Evolutionary conservation across 2,329 filamentous ascomycete genomes (phyloP), one percentile per base, ranked within the genome.

Genomic region (Fusarium vanettenii): DNA sequence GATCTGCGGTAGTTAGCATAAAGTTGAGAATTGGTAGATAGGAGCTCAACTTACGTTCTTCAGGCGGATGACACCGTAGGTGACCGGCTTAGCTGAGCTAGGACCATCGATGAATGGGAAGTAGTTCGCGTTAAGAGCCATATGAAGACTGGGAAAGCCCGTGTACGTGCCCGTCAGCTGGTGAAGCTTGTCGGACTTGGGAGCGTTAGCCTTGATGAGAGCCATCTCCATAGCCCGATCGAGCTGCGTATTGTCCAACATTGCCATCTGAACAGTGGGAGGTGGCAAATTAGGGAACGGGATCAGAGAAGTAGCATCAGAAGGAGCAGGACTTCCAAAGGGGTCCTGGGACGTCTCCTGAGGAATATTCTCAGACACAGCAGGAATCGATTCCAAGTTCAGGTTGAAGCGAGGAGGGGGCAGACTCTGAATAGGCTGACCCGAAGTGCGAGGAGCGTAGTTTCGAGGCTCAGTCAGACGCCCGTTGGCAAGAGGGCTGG

Each of bases 101-200:
- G 81, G 82, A 8, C 81, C 80, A 68, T 87, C 86, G 0, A 85
- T 71, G 68, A 89, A 89, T 0, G 88, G 88, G 56, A 89, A 87
- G 70, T 85, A 84, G 7, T 74, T 69, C 0, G 82, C 77, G 16
- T 81, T 76, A 66, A 88, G 74, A 7, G 86, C 84, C 2, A 74
- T 71, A 2, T 81, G 71, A 0, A 83, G 60, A 6, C 73, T 79
- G 0, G 87, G 86, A 1, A 81, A 72, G 0, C 84, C 82, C 6
- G 71, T 79, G 0, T 76, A 71, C 2, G 81, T 81, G 4, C 76
- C 73, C 1, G 82, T 84, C 20, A 89, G 73, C 1, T 66, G 69
- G 45, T 82, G 82, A 22, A 89, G 79, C 71, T 81, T 76, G 10
- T 73, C 61, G 0, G 87, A 88, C 20, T 82, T 81, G 48, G 18